Base-by-base conservation (phyloP, 441 rosid species). In the Croton setiger region DNA sequence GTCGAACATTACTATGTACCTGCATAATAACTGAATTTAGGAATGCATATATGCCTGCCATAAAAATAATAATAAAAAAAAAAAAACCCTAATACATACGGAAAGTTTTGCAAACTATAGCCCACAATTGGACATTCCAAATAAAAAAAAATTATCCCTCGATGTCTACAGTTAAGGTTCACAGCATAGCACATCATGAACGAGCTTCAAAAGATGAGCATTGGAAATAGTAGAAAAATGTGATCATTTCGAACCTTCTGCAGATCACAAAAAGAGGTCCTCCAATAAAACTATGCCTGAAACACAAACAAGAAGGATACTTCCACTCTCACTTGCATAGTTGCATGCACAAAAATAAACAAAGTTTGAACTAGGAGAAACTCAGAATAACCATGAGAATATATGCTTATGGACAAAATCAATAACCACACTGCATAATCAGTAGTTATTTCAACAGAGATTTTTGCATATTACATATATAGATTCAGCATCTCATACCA, bases 1-100 rank as follows among this genome's bases (percentile, higher is more conserved):
- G 90, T 43, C 88, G 79, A 56, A 94, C 97, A 36, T 80, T 78
- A 70, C 97, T 86, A 71, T 92, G 98, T 45, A 94, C 90, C 98
- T 94, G 81, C 81, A 82, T 61, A 66, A 1, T 51, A 67, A 51
- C 36, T 21, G 45, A 15, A 13, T 23, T 45, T 66, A 48, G 4
- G 66, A 51, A 17, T 51, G 18, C 36, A 27, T 27, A 27, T 27
- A 27, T 27, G 31, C 31, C 31, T 27, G 31, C 31, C 31, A 27
- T 27, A 27, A 27, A 27, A 27, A n/a, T n/a, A n/a, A n/a, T n/a
- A n/a, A n/a, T n/a, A n/a, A n/a, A n/a, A n/a, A n/a, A n/a, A n/a
- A n/a, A n/a, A n/a, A n/a, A n/a, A n/a, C n/a, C n/a, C n/a, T n/a
- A n/a, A n/a, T n/a, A n/a, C n/a, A n/a, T n/a, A n/a, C n/a, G n/a